Percentiles rank a stretch among this genome's conserved stretches.
phyloP scores from a whole-genome alignment of 1,139 yeast species.

The Lodderomyces beijingensis region DNA sequence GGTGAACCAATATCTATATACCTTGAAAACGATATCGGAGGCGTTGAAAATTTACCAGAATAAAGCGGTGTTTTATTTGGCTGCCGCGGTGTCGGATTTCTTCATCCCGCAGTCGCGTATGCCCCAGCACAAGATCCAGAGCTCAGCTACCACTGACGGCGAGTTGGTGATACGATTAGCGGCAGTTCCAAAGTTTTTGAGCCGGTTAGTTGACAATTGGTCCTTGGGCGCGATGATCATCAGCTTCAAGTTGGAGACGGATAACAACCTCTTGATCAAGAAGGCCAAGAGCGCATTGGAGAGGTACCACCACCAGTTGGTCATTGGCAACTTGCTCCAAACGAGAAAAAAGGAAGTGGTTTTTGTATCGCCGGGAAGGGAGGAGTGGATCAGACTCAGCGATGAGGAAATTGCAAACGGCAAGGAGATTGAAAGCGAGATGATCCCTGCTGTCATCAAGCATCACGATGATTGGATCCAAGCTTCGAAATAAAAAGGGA shows the following conservation, averaged over 20 bases:
- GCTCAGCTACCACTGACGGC: slow-evolving; percentile 52
- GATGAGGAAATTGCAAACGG: slow-evolving; percentile 33
- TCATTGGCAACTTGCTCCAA: slow-evolving; percentile 89
- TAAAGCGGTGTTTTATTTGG: slow-evolving; percentile 73
- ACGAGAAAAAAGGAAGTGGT: slow-evolving; percentile 86
- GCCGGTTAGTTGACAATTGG: slow-evolving; percentile 88
- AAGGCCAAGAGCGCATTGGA: slow-evolving; percentile 78
- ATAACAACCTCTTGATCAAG: slow-evolving; percentile 57
- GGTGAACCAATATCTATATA: slow-evolving; percentile 87
- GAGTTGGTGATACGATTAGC: slow-evolving; percentile 80
- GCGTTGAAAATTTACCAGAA: slow-evolving; percentile 50
- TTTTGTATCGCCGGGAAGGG: slow-evolving; percentile 60
- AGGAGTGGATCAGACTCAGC: slow-evolving; percentile 51
- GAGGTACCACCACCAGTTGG: slow-evolving; percentile 87
- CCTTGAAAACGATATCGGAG: slow-evolving; percentile 66
- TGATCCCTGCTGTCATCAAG: slow-evolving; percentile 69
- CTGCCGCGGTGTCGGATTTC: slow-evolving; percentile 97
- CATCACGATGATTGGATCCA: slow-evolving; percentile 68
- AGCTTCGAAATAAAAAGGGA: slow-evolving; percentile 7
- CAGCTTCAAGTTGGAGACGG: slow-evolving; percentile 93
- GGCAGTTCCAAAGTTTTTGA: slow-evolving; percentile 92
- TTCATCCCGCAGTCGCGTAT: slow-evolving; percentile 80
- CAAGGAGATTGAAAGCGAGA: slow-evolving; percentile 67
- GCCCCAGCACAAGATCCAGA: slow-evolving; percentile 93
- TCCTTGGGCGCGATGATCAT: slow-evolving; percentile 94